A percentile compares a stretch with the other conserved stretches of the same genome.
Conservation (phyloP, 495 filamentous ascomycete genomes). For the Penicillium egyptiacum region DNA sequence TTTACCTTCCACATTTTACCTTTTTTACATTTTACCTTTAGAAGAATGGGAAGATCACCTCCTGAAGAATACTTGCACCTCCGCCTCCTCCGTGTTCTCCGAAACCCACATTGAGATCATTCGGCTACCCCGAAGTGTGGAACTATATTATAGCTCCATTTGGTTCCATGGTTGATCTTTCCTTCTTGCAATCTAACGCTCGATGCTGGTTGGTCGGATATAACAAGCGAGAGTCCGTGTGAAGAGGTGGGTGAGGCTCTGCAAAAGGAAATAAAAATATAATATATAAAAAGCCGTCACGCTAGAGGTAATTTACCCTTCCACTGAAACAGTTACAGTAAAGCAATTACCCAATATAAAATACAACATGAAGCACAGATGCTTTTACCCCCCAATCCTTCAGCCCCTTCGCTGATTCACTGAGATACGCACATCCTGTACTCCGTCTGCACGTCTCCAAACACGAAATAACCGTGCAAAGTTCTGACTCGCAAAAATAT, state of each 20-base stretch:
- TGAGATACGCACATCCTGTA: not conserved
- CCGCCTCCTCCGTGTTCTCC: constrained; percentile 1
- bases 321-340: not conserved
- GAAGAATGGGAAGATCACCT: not conserved
- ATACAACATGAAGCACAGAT: not conserved
- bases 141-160: not conserved
- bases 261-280: not conserved
- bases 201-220: not conserved
- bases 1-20: no score
- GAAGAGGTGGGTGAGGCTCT: constrained; percentile 9
- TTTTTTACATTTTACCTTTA: no score
- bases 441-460: not conserved
- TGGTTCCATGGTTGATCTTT: not conserved
- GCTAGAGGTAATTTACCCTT: not conserved
- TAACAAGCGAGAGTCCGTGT: not conserved
- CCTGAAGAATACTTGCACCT: not conserved
- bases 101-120: not conserved
- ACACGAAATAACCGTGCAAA: not conserved
- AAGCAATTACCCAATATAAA: not conserved
- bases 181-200: not conserved
- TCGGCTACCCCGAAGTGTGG: constrained; percentile 4
- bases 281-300: not conserved
- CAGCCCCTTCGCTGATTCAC: constrained; percentile 1
- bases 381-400: not conserved
- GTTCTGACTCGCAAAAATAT: not conserved